These are phyloP conservation scores for Takakia lepidozioides DNA, from an alignment of 225 moss, liverwort and hornwort genomes.

Conservation along the genomic window DNA sequence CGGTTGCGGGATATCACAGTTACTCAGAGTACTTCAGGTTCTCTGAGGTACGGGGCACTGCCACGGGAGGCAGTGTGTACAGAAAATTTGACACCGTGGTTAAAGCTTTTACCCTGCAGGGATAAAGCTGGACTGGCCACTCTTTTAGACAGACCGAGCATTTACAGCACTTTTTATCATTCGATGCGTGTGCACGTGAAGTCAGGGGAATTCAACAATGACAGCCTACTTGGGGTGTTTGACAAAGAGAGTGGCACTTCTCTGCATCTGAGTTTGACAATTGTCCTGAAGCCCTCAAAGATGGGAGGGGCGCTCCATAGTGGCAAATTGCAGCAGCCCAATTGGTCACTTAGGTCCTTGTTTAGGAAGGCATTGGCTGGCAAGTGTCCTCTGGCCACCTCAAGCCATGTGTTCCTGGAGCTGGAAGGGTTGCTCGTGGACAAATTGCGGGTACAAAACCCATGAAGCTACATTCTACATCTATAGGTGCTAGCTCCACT, in stretches of 20 bases:
- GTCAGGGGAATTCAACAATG: constrained; percentile 14
- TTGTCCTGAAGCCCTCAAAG: constrained; percentile 51
- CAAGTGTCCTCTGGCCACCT: constrained; percentile 71
- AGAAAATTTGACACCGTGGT: constrained; percentile 95
- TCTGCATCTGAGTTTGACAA: constrained; percentile 67
- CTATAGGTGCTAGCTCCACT: too few species aligned
- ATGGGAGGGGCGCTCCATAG: neutral
- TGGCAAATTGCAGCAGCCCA: constrained; percentile 13
- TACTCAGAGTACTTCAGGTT: constrained; percentile 1
- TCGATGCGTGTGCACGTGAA: constrained; percentile 69
- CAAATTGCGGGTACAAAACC: constrained; percentile 12
- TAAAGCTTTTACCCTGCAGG: constrained; percentile 94
- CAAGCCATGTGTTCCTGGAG: constrained; percentile 64
- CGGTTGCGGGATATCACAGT: neutral
- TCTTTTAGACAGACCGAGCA: constrained; percentile 74
- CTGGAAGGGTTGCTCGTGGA: constrained; percentile 52
- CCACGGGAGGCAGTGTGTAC: constrained; percentile 93
- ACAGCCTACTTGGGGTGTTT: too few species aligned
- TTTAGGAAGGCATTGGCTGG: constrained; percentile 58
- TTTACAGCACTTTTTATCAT: constrained; percentile 75
- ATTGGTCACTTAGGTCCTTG: constrained; percentile 68
- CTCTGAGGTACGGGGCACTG: constrained; percentile 70
- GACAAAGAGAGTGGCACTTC: constrained; percentile 12
- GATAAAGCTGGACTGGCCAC: constrained; percentile 80
- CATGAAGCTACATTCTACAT: too few species aligned